Conservation (phyloP, 2,329 filamentous ascomycete genomes). For the Arthrobotrys pseudoclavata region DNA sequence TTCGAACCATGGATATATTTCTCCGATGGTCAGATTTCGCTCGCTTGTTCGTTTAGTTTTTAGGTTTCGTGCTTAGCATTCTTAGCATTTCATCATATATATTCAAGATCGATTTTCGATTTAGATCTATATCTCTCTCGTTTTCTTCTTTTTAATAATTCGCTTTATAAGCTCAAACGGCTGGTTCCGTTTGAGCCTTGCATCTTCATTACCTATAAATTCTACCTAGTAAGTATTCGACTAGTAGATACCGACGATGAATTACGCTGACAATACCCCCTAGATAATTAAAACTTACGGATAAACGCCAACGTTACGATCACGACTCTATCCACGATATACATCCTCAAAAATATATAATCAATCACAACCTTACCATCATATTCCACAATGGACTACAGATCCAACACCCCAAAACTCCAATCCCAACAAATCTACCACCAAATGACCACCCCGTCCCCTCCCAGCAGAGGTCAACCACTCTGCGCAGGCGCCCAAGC, state of each 20-base stretch:
- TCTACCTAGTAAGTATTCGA: neutral
- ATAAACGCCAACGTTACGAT: too few relatives aligned
- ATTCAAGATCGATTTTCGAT: neutral
- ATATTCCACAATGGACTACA: conserved; percentile 7
- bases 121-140: neutral
- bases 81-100: neutral
- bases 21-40: neutral
- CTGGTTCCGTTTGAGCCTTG: neutral
- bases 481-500: conserved; percentile 21
- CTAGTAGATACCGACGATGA: neutral
- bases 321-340: neutral
- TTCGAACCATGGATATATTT: conserved; percentile 9
- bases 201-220: neutral
- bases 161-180: neutral
- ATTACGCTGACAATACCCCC: neutral
- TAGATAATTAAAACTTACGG: too few relatives aligned
- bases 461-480: neutral
- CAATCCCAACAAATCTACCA: conserved; percentile 5
- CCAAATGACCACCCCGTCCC: conserved; percentile 5
- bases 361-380: neutral
- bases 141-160: neutral
- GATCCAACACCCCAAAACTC: conserved; percentile 4
- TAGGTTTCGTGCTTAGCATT: neutral
- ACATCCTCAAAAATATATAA: too few relatives aligned
- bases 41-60: neutral